These are phyloP conservation scores for Handroanthus guayacan DNA, from an alignment of 257 asterid genomes.

Conservation along the genomic window DNA sequence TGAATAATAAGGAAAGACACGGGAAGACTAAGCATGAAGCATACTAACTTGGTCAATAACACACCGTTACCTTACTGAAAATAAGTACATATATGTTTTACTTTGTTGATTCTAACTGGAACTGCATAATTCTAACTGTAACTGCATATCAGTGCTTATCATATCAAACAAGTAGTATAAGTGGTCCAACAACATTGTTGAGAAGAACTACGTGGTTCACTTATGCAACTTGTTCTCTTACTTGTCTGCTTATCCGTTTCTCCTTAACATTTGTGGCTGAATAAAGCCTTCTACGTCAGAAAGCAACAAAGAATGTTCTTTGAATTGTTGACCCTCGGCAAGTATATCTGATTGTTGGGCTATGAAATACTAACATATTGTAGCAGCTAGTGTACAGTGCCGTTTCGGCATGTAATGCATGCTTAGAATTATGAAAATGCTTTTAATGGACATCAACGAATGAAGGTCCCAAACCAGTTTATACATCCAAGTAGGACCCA, in stretches of 20 bases:
- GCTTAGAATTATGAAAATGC: constrained; percentile 6
- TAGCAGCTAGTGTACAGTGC: background rate
- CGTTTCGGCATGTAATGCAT: background rate
- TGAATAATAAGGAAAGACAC: background rate
- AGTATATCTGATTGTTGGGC: background rate
- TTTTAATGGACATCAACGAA: background rate
- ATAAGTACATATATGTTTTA: background rate
- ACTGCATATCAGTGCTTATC: background rate
- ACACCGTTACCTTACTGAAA: background rate
- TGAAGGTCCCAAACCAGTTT: constrained; percentile 12
- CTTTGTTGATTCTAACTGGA: constrained; percentile 10
- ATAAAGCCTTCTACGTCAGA: background rate
- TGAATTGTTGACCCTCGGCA: background rate
- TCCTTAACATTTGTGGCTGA: constrained; percentile 1
- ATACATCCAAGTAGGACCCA: constrained; percentile 9
- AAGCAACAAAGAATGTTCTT: background rate
- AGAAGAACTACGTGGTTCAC: constrained; percentile 10
- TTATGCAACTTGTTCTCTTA: constrained; percentile 10
- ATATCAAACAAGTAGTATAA: constrained; percentile 8
- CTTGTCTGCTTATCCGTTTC: constrained; percentile 12
- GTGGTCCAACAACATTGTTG: constrained; percentile 20
- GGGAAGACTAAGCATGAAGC: background rate
- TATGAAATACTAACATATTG: background rate
- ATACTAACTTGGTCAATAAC: background rate
- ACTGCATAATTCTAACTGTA: background rate